A percentile compares a stretch with the other conserved stretches of the same genome.
phyloP scores from a whole-genome alignment of 352 stramenopile genomes.

The Pythium dissotocum region DNA sequence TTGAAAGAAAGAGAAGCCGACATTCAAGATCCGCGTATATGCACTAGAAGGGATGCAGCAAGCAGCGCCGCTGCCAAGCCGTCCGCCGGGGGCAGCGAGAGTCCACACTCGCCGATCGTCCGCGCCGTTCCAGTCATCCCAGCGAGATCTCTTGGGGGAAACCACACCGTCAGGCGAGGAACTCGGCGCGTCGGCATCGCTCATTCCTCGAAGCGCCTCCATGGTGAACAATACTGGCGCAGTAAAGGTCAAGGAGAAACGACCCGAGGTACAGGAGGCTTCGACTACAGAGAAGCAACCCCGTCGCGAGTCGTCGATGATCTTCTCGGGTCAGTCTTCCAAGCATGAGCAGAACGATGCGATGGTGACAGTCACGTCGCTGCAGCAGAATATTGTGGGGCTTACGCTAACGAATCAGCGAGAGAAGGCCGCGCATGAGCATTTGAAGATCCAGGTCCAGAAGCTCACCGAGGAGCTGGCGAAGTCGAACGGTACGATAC shows the following conservation, averaged over 20 bases:
- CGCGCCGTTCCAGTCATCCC: conserved; percentile 21
- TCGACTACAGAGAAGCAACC: not conserved
- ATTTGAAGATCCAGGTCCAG: conserved; percentile 40
- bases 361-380: conserved; percentile 24
- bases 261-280: not conserved
- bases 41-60: conserved; percentile 8
- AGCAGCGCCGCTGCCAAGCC: conserved; percentile 10
- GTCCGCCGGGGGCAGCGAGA: conserved; percentile 4
- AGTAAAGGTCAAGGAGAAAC: not conserved
- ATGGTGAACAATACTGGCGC: not conserved
- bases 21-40: not conserved
- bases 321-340: conserved; percentile 29
- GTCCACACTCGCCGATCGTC: conserved; percentile 12
- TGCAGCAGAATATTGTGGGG: conserved; percentile 53
- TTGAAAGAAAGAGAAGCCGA: not conserved
- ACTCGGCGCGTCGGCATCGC: not conserved
- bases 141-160: conserved; percentile 13
- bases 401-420: conserved; percentile 47
- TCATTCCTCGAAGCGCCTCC: not conserved
- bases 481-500: conserved; percentile 39
- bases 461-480: conserved; percentile 34
- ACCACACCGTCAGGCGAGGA: not conserved
- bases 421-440: conserved; percentile 46
- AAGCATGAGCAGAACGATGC: conserved; percentile 37
- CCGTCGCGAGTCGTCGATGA: conserved; percentile 18